A percentile compares a stretch with the other conserved stretches of the same genome.
phyloP scores from a whole-genome alignment of 768 basidiomycete species.

The Flagelloscypha sp. region DNA sequence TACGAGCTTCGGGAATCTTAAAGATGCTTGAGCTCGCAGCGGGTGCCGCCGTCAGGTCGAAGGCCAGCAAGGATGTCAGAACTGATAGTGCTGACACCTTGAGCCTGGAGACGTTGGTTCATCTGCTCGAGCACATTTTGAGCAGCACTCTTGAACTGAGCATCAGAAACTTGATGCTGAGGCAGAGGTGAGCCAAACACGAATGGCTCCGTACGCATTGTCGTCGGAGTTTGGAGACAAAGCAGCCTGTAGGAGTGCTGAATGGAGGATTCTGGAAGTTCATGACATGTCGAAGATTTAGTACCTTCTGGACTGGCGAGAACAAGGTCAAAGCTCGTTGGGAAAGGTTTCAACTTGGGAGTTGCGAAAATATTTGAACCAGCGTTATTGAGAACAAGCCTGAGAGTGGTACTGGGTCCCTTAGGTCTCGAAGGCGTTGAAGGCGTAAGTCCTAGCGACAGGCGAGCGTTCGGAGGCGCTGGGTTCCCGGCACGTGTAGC shows the following conservation, averaged over 20 bases:
- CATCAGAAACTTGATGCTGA: constrained; percentile 51
- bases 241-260: constrained; percentile 7
- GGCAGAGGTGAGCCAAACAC: constrained; percentile 73
- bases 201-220: constrained; percentile 39
- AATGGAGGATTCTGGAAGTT: no score
- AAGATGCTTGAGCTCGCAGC: constrained; percentile 20
- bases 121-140: constrained; percentile 75
- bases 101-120: constrained; percentile 59
- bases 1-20: constrained; percentile 19
- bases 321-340: constrained; percentile 61
- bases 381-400: constrained; percentile 33
- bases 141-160: constrained; percentile 59
- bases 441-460: constrained; percentile 46
- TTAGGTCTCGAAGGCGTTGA: constrained; percentile 26
- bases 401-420: constrained; percentile 44
- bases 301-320: constrained; percentile 48
- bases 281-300: no score
- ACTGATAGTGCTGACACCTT: constrained; percentile 44
- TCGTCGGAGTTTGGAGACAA: constrained; percentile 8
- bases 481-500: constrained; percentile 50
- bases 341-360: constrained; percentile 57
- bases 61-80: constrained; percentile 36
- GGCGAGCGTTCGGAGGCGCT: constrained; percentile 50
- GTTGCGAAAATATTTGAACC: constrained; percentile 30
- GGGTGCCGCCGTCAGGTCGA: constrained; percentile 20